Conservation (phyloP, 2,329 filamentous ascomycete genomes). For the Colletotrichum phormii region DNA sequence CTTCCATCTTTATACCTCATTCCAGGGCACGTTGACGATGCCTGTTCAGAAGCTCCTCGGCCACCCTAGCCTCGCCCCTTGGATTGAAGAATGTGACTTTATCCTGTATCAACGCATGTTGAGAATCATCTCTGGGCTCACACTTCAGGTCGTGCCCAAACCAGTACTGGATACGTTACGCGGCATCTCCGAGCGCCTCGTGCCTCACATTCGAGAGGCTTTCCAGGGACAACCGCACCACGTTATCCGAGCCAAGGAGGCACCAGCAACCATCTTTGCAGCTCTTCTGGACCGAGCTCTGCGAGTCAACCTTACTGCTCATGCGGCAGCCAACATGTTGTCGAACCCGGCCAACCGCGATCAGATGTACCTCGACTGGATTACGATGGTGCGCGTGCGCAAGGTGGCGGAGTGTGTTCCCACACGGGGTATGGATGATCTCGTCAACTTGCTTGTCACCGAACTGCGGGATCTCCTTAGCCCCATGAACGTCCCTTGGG, state of each 20-base stretch:
- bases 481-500: constrained; percentile 74
- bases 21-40: constrained; percentile 95
- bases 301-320: constrained; percentile 91
- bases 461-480: constrained; percentile 79
- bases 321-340: constrained; percentile 93
- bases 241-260: constrained; percentile 87
- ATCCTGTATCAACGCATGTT: constrained; percentile 98
- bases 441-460: constrained; percentile 70
- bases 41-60: constrained; percentile 94
- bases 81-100: constrained; percentile 97
- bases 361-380: constrained; percentile 96
- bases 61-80: constrained; percentile 82
- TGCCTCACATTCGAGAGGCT: constrained; percentile 83
- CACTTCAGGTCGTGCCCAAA: constrained; percentile 90
- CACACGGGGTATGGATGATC: constrained; percentile 73
- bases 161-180: constrained; percentile 87
- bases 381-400: constrained; percentile 71
- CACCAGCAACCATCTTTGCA: constrained; percentile 89
- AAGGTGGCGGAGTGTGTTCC: constrained; percentile 74
- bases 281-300: constrained; percentile 87
- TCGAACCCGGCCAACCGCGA: constrained; percentile 90
- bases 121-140: constrained; percentile 87
- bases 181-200: constrained; percentile 85
- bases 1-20: constrained; percentile 93
- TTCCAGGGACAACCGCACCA: constrained; percentile 89